Percentiles rank a stretch among this genome's conserved stretches.
These are phyloP conservation scores for Fusarium austroafricanum DNA, from an alignment of 2,329 filamentous ascomycete species.

Conservation along the genomic window DNA sequence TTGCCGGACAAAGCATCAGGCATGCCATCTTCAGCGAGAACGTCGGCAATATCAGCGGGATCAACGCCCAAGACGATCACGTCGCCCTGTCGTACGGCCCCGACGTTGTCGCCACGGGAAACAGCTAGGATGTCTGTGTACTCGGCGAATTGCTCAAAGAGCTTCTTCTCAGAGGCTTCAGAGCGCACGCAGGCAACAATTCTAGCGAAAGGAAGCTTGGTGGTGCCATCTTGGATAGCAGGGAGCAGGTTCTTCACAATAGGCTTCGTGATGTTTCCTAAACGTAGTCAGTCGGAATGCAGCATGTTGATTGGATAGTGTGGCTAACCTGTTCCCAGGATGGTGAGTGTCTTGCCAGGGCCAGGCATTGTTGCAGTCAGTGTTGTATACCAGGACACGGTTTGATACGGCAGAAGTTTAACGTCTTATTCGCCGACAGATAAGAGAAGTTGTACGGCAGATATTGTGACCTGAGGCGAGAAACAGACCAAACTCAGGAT, in stretches of 20 bases:
- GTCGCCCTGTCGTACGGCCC: slow-evolving; percentile 51
- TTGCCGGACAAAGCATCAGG: slow-evolving; percentile 56
- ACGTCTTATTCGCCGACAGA: neutral
- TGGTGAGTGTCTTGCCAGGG: slow-evolving; percentile 39
- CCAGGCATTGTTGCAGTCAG: slow-evolving; percentile 29
- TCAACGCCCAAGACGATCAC: slow-evolving; percentile 61
- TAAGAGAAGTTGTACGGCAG: neutral
- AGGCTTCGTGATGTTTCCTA: slow-evolving; percentile 50
- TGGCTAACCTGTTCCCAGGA: slow-evolving; percentile 40
- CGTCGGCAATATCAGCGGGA: slow-evolving; percentile 55
- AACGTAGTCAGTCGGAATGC: neutral
- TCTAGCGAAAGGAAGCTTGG: slow-evolving; percentile 38
- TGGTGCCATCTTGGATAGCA: slow-evolving; percentile 5
- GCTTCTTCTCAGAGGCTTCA: slow-evolving; percentile 36
- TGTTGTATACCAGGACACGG: neutral
- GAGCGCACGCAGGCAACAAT: slow-evolving; percentile 49
- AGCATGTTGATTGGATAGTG: neutral
- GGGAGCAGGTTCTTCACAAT: slow-evolving; percentile 45
- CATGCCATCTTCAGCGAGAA: slow-evolving; percentile 54
- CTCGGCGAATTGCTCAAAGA: slow-evolving; percentile 39
- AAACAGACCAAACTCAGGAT: slow-evolving; percentile 24
- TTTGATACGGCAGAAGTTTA: neutral
- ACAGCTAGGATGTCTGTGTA: slow-evolving; percentile 32
- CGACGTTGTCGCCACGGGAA: slow-evolving; percentile 50
- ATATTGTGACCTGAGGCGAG: slow-evolving; percentile 1